phyloP scores from a whole-genome alignment of 2,329 filamentous ascomycete genomes.

The Boeremia exigua region DNA sequence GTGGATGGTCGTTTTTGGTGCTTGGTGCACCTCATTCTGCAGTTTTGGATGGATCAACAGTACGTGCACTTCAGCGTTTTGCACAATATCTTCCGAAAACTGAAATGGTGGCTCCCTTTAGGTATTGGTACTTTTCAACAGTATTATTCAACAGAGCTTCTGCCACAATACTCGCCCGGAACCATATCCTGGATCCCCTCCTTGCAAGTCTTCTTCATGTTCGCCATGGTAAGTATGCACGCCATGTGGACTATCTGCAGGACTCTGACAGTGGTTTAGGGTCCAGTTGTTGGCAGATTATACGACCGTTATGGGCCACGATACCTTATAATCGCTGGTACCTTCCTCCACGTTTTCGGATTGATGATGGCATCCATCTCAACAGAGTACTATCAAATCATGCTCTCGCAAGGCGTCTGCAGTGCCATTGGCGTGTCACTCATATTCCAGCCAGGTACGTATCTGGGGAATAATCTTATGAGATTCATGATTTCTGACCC shows the following conservation, averaged over 20 bases:
- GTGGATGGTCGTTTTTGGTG: background rate
- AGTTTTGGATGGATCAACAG: background rate
- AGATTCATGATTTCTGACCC: too few species aligned
- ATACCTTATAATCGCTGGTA: background rate
- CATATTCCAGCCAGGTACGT: background rate
- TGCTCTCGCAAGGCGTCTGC: slow-evolving; percentile 58
- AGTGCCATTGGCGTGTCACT: slow-evolving; percentile 50
- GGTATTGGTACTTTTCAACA: background rate
- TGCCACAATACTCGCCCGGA: background rate
- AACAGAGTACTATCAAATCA: slow-evolving; percentile 57
- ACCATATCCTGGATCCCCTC: background rate
- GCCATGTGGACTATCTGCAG: background rate
- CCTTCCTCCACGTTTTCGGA: slow-evolving; percentile 56
- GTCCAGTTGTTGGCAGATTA: too few species aligned
- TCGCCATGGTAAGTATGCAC: too few species aligned
- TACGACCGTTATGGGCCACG: too few species aligned
- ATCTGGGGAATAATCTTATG: too few species aligned
- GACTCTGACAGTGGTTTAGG: too few species aligned
- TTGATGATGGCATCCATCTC: slow-evolving; percentile 65
- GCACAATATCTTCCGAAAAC: too few species aligned
- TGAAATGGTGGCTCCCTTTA: too few species aligned
- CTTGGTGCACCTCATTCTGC: background rate
- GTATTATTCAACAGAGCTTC: background rate
- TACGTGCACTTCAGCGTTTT: too few species aligned
- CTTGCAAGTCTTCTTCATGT: background rate